phyloP scores from a whole-genome alignment of 1,139 yeast species.

The Suhomyces coccinellae region DNA sequence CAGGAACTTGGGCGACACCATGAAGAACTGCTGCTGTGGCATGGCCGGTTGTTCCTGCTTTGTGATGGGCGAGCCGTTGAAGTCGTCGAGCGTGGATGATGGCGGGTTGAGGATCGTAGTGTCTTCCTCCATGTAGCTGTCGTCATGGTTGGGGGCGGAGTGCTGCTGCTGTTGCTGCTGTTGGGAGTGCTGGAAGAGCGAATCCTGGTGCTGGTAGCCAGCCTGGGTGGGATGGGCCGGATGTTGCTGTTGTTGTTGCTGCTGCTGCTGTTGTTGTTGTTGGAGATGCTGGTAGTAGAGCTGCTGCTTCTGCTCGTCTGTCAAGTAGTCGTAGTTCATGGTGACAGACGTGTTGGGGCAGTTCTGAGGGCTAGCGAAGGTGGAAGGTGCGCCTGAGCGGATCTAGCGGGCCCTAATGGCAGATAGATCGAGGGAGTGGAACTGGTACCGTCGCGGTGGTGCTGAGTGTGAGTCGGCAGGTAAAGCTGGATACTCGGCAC shows the following conservation, averaged over 20 bases:
- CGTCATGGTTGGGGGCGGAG: slow-evolving; percentile 20
- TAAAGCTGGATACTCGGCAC: no score
- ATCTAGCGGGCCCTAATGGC: no score
- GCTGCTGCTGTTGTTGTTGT: slow-evolving; percentile 20
- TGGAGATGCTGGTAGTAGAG: slow-evolving; percentile 29
- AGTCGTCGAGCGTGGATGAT: slow-evolving; percentile 11
- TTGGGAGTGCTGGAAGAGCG: slow-evolving; percentile 13
- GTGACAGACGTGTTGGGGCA: background rate
- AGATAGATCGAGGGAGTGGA: no score
- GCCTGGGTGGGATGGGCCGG: slow-evolving; percentile 22
- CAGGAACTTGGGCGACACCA: slow-evolving; percentile 31
- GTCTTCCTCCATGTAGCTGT: slow-evolving; percentile 47
- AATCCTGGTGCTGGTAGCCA: slow-evolving; percentile 15
- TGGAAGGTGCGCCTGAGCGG: no score
- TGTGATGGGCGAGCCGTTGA: slow-evolving; percentile 8
- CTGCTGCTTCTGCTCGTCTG: slow-evolving; percentile 39
- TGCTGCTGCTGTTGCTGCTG: background rate
- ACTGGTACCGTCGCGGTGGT: no score
- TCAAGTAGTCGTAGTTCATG: slow-evolving; percentile 35
- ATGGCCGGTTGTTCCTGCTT: slow-evolving; percentile 12
- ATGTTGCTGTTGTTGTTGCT: slow-evolving; percentile 18
- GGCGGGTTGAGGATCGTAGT: slow-evolving; percentile 23
- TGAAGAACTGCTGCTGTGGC: slow-evolving; percentile 12
- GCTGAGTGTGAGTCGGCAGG: no score
- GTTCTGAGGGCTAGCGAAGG: background rate